Conservation (phyloP, 2,329 filamentous ascomycete genomes). For the Epichloe festucae region DNA sequence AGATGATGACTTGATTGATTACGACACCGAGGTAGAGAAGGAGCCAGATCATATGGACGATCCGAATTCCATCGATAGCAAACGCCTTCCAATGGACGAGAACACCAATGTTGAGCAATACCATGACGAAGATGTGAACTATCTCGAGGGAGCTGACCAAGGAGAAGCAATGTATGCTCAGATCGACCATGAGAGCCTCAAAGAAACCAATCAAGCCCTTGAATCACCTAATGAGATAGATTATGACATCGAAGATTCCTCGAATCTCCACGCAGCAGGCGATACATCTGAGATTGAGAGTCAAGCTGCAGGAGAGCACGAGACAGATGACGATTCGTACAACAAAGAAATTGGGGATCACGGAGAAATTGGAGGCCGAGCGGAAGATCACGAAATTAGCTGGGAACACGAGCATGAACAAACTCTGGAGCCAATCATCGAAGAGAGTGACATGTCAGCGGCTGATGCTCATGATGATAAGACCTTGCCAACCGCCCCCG, state of each 20-base stretch:
- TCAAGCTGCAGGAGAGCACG: background rate
- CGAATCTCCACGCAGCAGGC: background rate
- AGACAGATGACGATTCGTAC: background rate
- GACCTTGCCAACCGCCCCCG: background rate
- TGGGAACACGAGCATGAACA: slow-evolving; percentile 11
- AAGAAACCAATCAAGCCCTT: slow-evolving; percentile 3
- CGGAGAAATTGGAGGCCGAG: background rate
- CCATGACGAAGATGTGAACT: slow-evolving; percentile 7
- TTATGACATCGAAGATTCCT: slow-evolving; percentile 19
- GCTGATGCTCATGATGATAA: background rate
- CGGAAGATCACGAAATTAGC: slow-evolving; percentile 10
- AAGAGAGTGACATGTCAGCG: background rate
- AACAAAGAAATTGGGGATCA: background rate
- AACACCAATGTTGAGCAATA: slow-evolving; percentile 2
- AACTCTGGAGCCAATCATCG: background rate
- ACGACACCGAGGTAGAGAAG: slow-evolving; percentile 19
- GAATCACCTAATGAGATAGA: slow-evolving; percentile 22
- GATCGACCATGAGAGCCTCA: slow-evolving; percentile 2
- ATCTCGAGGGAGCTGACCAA: slow-evolving; percentile 2
- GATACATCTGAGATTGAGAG: background rate
- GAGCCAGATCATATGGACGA: background rate
- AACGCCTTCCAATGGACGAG: background rate
- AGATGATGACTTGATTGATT: slow-evolving; percentile 25
- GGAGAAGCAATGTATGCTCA: background rate
- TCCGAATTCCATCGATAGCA: background rate